Percentiles rank a stretch among this genome's conserved stretches.
These are phyloP conservation scores for Aspergillus terreus DNA, from an alignment of 2,329 filamentous ascomycete genomes.

Conservation along the genomic window DNA sequence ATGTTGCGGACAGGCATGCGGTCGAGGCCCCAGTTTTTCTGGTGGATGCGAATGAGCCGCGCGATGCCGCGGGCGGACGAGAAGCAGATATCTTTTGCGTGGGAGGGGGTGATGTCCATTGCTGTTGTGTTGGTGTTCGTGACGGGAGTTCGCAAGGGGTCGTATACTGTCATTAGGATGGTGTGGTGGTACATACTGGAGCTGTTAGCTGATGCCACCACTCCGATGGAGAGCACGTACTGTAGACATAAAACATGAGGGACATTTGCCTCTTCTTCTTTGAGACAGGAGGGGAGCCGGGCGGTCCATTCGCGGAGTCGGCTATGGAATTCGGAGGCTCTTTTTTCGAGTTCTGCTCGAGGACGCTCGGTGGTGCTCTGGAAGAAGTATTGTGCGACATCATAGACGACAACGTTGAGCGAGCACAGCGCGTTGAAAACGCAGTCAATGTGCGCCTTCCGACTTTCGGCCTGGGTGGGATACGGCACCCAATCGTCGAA, in stretches of 20 bases:
- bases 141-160: slow-evolving; percentile 10
- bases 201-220: slow-evolving; percentile 2
- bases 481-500: slow-evolving; percentile 21
- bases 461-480: slow-evolving; percentile 10
- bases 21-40: slow-evolving; percentile 28
- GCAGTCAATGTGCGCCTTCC: slow-evolving; percentile 15
- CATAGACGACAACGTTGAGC: slow-evolving; percentile 19
- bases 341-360: slow-evolving; percentile 9
- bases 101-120: slow-evolving; percentile 2
- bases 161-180: slow-evolving; percentile 33
- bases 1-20: slow-evolving; percentile 29
- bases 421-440: slow-evolving; percentile 18
- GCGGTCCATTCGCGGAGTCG: slow-evolving; percentile 16
- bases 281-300: slow-evolving; percentile 11
- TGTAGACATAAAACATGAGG: slow-evolving; percentile 23
- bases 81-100: slow-evolving; percentile 17
- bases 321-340: slow-evolving; percentile 12
- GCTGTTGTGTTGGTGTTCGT: not conserved
- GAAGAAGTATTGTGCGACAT: slow-evolving; percentile 16
- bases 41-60: slow-evolving; percentile 23
- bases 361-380: slow-evolving; percentile 7
- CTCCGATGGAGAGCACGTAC: slow-evolving; percentile 10
- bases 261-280: slow-evolving; percentile 7
- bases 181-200: slow-evolving; percentile 37
- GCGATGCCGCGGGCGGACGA: slow-evolving; percentile 24